A percentile compares a stretch with the other conserved stretches of the same genome.
Evolutionary conservation across 108 stramenopile species (phyloP).

Genomic region (Aurantiochytrium sp.): DNA sequence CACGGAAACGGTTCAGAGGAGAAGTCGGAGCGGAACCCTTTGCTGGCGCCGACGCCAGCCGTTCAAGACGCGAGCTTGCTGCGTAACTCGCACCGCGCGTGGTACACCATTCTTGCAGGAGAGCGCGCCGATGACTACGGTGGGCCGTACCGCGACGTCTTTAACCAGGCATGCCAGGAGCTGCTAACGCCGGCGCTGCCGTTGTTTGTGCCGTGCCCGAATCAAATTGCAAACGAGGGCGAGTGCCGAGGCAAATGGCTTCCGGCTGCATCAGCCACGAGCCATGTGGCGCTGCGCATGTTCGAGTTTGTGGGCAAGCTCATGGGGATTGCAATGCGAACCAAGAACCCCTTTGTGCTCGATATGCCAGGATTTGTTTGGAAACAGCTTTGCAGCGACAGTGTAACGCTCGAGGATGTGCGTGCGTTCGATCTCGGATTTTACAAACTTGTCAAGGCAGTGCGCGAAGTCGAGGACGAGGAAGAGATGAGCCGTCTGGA

Average conservation of each 20-base stretch:
- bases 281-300: background rate
- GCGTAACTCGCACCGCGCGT: constrained; percentile 56
- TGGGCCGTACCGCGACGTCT: constrained; percentile 89
- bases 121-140: constrained; percentile 98
- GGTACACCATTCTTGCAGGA: constrained; percentile 89
- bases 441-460: background rate
- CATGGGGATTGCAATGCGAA: constrained; percentile 20
- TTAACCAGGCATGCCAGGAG: constrained; percentile 80
- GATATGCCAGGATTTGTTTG: constrained; percentile 17
- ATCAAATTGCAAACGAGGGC: background rate
- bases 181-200: constrained; percentile 34
- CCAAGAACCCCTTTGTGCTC: background rate
- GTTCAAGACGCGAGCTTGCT: background rate
- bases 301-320: constrained; percentile 23
- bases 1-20: background rate
- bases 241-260: background rate
- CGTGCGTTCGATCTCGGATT: background rate
- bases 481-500: background rate
- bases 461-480: background rate
- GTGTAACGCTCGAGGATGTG: background rate
- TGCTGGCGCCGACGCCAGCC: constrained; percentile 3
- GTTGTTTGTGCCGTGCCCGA: background rate
- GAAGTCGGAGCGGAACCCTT: background rate
- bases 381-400: constrained; percentile 3
- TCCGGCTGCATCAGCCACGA: background rate